Percentiles rank a stretch among this genome's conserved stretches.
These are phyloP conservation scores for Wickerhamiella pararugosa DNA, from an alignment of 1,139 yeast genomes.

Conservation along the genomic window DNA sequence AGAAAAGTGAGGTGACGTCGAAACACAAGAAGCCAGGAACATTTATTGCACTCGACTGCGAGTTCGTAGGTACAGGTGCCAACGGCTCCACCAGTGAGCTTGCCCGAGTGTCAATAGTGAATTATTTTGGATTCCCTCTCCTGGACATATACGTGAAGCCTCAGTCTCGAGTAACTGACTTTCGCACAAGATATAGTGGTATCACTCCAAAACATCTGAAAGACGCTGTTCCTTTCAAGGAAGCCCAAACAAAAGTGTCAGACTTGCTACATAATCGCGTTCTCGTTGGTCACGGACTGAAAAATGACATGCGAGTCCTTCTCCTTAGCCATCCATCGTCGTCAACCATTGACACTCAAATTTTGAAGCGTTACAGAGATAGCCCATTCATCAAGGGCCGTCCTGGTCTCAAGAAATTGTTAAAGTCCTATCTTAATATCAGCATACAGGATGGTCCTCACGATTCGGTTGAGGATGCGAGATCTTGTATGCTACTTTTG, in stretches of 20 bases:
- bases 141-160: conserved; percentile 69
- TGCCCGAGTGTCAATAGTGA: conserved; percentile 79
- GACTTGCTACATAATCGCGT: conserved; percentile 18
- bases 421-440: conserved; percentile 39
- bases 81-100: conserved; percentile 54
- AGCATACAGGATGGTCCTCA: conserved; percentile 67
- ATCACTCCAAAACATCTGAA: conserved; percentile 55
- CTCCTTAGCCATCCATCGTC: conserved; percentile 51
- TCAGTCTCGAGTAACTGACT: conserved; percentile 60
- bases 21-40: conserved; percentile 31
- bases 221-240: conserved; percentile 46
- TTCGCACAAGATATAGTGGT: conserved; percentile 95
- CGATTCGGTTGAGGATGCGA: conserved; percentile 83
- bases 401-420: conserved; percentile 59
- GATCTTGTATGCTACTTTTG: conserved; percentile 69
- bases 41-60: conserved; percentile 79
- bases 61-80: conserved; percentile 81
- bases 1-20: too few species aligned
- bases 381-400: conserved; percentile 37
- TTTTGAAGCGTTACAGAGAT: conserved; percentile 41
- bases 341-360: conserved; percentile 61
- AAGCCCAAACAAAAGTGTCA: conserved; percentile 46
- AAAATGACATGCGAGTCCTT: conserved; percentile 60
- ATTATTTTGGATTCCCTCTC: conserved; percentile 58
- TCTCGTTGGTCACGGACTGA: conserved; percentile 43